Evolutionary conservation across 129 eudicot genomes (phyloP), one percentile per base, ranked within the genome.

Genomic region (Dittrichia graveolens): DNA sequence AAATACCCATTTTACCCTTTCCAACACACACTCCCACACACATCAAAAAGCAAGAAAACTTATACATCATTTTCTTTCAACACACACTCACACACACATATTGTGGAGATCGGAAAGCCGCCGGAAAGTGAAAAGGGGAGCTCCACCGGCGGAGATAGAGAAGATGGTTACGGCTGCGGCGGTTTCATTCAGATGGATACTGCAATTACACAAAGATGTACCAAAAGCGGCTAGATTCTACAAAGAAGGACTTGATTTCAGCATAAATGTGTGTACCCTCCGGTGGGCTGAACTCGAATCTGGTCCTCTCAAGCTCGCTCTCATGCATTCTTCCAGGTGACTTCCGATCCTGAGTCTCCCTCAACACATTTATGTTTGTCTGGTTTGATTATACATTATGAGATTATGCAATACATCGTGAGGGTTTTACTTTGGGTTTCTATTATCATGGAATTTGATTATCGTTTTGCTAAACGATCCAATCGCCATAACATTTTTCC

Each of bases 221-320:
- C 98, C 98, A 0, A 93, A 84, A 79, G 98, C 98, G 13, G 96
- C 96, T 2, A 81, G 67, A 37, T 88, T 93, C 64, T 93, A 93
- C 76, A 85, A 92, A 7, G 82, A 93, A 74, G 98, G 98, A 7
- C 83, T 93, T 44, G 98, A 84, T 45, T 87, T 93, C 83, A 85
- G 61, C 73, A 75, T 93, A 6, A 82, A 87, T 49, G 95, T 93
- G 10, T 93, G 98, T 64, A 93, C 96, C 60, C 95, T 79, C 63
- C 95, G 98, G 6, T 93, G 96, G 96, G 98, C 98, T 16, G 96
- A 93, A 77, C 98, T 93, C 62, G 74, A 87, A 24, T 80, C 91
- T 43, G 95, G 91, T 24, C 84, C 90, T n/a, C 88, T 93, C 80
- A 92, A 86, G 68, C 91, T 92, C 56, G 90, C 87, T 39, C 95